Evolutionary conservation across 2,329 filamentous ascomycete species (phyloP).

Genomic region (Raffaelea arxii): DNA sequence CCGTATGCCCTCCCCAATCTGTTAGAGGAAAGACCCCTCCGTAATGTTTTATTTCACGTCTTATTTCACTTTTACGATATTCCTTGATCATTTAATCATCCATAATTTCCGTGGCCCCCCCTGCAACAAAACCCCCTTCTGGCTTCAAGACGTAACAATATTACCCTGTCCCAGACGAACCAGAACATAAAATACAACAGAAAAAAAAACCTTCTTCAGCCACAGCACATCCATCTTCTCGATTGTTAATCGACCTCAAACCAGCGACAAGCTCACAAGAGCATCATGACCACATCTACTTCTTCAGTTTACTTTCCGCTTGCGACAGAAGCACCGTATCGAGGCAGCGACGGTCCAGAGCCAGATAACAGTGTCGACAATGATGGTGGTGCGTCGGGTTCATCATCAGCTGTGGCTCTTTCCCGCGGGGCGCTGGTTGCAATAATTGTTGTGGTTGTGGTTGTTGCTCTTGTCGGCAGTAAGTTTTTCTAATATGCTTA

Average conservation of each 20-base stretch:
- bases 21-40: too few species aligned
- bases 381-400: conserved; percentile 57
- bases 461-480: conserved; percentile 62
- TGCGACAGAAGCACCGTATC: conserved; percentile 28
- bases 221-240: too few species aligned
- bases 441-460: conserved; percentile 62
- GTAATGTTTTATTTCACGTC: too few species aligned
- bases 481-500: conserved; percentile 14
- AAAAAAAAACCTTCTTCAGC: neutral
- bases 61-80: too few species aligned
- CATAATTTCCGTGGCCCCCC: too few species aligned
- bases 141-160: too few species aligned
- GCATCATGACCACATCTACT: conserved; percentile 27
- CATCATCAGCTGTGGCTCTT: conserved; percentile 49
- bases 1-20: too few species aligned
- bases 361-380: conserved; percentile 28
- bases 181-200: neutral
- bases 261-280: neutral
- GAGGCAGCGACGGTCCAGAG: conserved; percentile 22
- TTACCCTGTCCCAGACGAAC: too few species aligned
- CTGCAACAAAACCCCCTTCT: too few species aligned
- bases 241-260: neutral
- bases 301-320: conserved; percentile 31
- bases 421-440: conserved; percentile 63
- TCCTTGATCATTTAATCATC: too few species aligned